A percentile compares a stretch with the other conserved stretches of the same genome.
Conservation (phyloP, 2,329 filamentous ascomycete species). For the Mariannaea elegans region DNA sequence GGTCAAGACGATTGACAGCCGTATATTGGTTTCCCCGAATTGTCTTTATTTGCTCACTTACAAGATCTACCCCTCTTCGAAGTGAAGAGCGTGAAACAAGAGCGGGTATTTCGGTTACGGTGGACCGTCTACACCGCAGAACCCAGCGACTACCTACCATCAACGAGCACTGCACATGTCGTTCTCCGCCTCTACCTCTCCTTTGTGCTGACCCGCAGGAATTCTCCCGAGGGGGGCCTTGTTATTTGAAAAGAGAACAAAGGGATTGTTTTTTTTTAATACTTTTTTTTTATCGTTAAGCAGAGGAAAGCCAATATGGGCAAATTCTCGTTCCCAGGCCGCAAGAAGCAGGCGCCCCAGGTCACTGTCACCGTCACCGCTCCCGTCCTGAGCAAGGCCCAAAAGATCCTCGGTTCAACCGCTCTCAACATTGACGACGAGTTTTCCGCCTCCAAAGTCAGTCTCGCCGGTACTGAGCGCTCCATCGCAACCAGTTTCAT, state of each 20-base stretch:
- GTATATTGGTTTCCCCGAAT: neutral
- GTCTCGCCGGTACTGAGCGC: conserved; percentile 27
- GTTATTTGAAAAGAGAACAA: neutral
- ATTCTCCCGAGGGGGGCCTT: conserved; percentile 28
- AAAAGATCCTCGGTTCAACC: conserved; percentile 39
- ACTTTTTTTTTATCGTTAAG: neutral
- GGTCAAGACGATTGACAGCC: neutral
- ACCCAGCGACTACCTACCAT: neutral
- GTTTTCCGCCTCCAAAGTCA: conserved; percentile 35
- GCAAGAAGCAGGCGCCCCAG: conserved; percentile 41
- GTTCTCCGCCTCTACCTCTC: conserved; percentile 25
- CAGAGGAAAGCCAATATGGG: conserved; percentile 32
- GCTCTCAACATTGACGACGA: conserved; percentile 39
- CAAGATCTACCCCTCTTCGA: conserved; percentile 5
- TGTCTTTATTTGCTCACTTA: neutral
- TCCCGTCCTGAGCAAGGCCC: conserved; percentile 39
- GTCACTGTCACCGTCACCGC: conserved; percentile 41
- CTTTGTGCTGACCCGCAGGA: conserved; percentile 33
- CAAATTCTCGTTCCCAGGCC: conserved; percentile 41
- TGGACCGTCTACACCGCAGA: neutral
- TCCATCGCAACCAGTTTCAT: conserved; percentile 19
- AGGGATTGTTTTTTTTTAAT: no score
- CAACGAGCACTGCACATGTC: conserved; percentile 33
- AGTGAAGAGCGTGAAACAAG: neutral
- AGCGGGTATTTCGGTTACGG: conserved; percentile 3